Base-by-base conservation (phyloP, 345 rosid species). In the Arabidopsis suecica region DNA sequence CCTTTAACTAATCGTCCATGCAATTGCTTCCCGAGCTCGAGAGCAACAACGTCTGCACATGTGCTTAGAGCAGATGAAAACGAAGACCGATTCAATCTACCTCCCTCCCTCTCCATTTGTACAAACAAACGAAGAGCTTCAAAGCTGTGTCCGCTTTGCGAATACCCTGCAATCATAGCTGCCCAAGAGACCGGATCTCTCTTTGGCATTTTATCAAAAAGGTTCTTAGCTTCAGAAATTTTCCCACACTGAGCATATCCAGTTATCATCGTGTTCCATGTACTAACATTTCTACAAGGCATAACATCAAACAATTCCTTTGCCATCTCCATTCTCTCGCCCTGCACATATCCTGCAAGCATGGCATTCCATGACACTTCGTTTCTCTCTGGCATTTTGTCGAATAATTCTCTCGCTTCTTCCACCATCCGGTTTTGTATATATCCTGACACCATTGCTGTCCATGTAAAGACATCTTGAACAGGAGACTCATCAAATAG, bases 231-330 rank as follows among this genome's bases (percentile, higher is more conserved):
- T 38, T 59, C 65, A 64, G 76, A 54, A 61, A 86, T 37, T 58
- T 86, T 69, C 9, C 88, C 85, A 47, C 69, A 73, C 76, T 84
- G 91, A 69, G 87, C 85, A 75, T 83, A 87, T 33, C 94, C 91
- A 3, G 94, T 83, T 28, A 89, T 82, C 85, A 89, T 84, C 18
- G 91, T 87, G 76, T 87, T 89, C 94, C 94, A 89, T 14, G 94
- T 83, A 65, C 85, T 79, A 65, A 78, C 71, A 65, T 89, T 80
- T 11, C 76, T 67, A 48, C 47, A 78, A 59, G 86, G 86, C 89
- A 89, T 87, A 48, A 61, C 77, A 49, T 89, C 91, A 9, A 89
- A 89, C 75, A 89, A 67, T 38, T 87, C 81, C 77, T 80, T 82
- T 8, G 94, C 94, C 83, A 70, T 83, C 61, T 78, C 85, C 80